These are phyloP conservation scores for Rhizopus delemar DNA, from an alignment of 371 early-diverging fungal genomes.

Conservation along the genomic window DNA sequence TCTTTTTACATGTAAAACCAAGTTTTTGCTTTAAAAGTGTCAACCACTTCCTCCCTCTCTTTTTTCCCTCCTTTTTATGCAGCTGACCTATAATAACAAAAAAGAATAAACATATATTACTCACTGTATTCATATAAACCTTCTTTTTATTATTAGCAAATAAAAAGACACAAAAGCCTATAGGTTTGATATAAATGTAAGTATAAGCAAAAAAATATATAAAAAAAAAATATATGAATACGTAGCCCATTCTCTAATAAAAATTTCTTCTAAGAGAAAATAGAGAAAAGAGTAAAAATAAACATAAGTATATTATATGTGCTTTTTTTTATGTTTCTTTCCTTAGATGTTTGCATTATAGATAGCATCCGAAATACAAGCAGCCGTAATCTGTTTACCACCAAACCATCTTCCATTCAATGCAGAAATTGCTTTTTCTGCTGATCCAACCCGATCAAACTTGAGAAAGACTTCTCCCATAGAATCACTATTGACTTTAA, in stretches of 20 bases:
- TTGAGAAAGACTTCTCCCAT: conserved; percentile 83
- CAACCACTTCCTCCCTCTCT: too few relatives aligned
- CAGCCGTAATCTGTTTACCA: conserved; percentile 70
- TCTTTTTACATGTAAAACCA: too few relatives aligned
- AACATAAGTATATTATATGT: conserved; percentile 3
- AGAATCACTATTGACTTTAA: conserved; percentile 71
- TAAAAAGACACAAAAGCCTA: too few relatives aligned
- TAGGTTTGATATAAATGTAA: too few relatives aligned
- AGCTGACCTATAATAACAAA: too few relatives aligned
- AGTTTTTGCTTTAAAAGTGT: too few relatives aligned
- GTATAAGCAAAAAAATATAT: too few relatives aligned
- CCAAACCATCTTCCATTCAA: conserved; percentile 83
- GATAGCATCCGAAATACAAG: conserved; percentile 68
- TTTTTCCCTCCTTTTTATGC: too few relatives aligned
- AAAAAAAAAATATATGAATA: too few relatives aligned
- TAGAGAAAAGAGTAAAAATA: not conserved
- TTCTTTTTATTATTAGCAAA: too few relatives aligned
- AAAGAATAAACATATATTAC: too few relatives aligned
- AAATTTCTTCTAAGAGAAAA: not conserved
- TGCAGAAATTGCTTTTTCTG: conserved; percentile 66
- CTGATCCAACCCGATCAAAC: conserved; percentile 69
- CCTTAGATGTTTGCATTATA: conserved; percentile 59
- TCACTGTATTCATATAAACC: too few relatives aligned
- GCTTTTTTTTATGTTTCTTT: not conserved
- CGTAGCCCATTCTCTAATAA: not conserved